A percentile compares a stretch with the other conserved stretches of the same genome.
Evolutionary conservation across 805 yeast species (phyloP).

Genomic region (Candida dajiaensis): DNA sequence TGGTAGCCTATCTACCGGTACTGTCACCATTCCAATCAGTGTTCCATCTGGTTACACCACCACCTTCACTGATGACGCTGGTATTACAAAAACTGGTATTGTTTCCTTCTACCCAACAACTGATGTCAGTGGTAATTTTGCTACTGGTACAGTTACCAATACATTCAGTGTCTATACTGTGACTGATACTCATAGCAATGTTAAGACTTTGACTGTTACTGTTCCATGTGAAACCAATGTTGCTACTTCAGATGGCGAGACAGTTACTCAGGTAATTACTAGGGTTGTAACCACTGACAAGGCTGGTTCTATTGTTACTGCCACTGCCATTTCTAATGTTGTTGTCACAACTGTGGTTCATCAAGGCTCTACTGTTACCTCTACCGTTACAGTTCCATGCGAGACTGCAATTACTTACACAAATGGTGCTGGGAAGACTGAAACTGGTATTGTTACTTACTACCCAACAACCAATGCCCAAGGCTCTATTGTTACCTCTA

Average conservation of each 20-base stretch:
- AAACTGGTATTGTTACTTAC: conserved; percentile 2
- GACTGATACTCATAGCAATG: conserved; percentile 1
- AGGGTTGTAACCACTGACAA: conserved; percentile 2
- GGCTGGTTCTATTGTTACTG: not conserved
- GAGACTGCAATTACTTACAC: conserved; percentile 1
- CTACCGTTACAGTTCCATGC: conserved; percentile 5
- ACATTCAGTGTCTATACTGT: not conserved
- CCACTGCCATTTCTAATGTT: conserved; percentile 1
- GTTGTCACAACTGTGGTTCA: conserved; percentile 1
- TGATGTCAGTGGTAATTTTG: not conserved
- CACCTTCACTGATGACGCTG: not conserved
- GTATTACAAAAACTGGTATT: not conserved
- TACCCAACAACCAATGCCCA: conserved; percentile 1
- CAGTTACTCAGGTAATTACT: not conserved
- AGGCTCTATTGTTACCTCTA: not conserved
- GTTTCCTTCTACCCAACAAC: conserved; percentile 1
- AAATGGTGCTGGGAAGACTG: not conserved
- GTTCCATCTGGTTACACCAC: conserved; percentile 1
- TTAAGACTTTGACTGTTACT: conserved; percentile 2
- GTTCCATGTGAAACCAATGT: conserved; percentile 2
- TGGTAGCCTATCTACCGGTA: conserved; percentile 3
- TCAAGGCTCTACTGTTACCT: not conserved
- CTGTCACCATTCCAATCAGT: conserved; percentile 1
- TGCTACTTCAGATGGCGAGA: not conserved
- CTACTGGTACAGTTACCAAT: not conserved